A percentile compares a stretch with the other conserved stretches of the same genome.
These are phyloP conservation scores for Ogataea methylovora DNA, from an alignment of 805 yeast species.

Conservation along the genomic window DNA sequence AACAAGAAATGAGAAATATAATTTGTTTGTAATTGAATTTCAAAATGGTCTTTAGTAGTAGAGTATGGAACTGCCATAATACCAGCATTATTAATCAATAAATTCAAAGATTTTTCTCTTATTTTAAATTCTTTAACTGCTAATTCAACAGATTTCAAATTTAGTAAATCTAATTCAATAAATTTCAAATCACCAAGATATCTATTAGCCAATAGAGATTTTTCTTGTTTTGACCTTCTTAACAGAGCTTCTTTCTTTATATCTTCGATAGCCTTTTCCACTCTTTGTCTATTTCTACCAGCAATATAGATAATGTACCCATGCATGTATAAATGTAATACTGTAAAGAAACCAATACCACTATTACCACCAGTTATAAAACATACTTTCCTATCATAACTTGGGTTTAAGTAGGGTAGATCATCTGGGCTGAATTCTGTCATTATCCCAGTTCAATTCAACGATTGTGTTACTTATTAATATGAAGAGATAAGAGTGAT, in stretches of 20 bases:
- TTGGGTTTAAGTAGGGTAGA: constrained; percentile 58
- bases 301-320: constrained; percentile 72
- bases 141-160: constrained; percentile 34
- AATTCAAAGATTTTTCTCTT: constrained; percentile 44
- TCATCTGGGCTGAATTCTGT: not conserved
- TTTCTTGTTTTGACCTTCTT: constrained; percentile 16
- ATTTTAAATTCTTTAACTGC: constrained; percentile 41
- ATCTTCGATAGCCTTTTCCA: constrained; percentile 48
- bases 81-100: constrained; percentile 74
- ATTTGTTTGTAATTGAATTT: constrained; percentile 73
- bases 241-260: constrained; percentile 45
- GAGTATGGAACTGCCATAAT: constrained; percentile 69
- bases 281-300: constrained; percentile 55
- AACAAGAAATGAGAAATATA: constrained; percentile 69
- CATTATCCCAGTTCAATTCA: too few relatives aligned
- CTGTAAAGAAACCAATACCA: constrained; percentile 76
- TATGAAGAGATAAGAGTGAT: too few relatives aligned
- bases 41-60: constrained; percentile 57
- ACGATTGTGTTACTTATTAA: too few relatives aligned
- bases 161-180: constrained; percentile 49
- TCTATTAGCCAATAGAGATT: constrained; percentile 14
- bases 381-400: constrained; percentile 49
- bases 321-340: constrained; percentile 67
- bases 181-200: constrained; percentile 44
- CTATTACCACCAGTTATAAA: constrained; percentile 76